Evolutionary conservation across 495 filamentous ascomycete genomes (phyloP).

Genomic region (Podospora fimiseda): DNA sequence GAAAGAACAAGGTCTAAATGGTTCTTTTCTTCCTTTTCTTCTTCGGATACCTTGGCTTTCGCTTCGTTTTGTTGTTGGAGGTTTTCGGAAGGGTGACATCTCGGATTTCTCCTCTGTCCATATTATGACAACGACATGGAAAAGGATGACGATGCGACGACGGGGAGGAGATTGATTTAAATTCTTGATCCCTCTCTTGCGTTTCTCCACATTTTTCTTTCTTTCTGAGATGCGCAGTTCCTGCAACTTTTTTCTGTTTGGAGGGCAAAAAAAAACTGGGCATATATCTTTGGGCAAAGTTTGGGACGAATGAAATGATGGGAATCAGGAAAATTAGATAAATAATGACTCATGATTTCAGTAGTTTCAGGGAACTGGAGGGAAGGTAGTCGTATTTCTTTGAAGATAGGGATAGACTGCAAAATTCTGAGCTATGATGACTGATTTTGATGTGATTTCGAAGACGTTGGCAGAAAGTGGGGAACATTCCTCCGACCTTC

Average conservation of each 20-base stretch:
- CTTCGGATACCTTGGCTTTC: neutral
- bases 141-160: neutral
- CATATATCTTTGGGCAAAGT: neutral
- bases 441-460: too few species aligned
- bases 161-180: neutral
- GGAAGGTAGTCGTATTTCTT: neutral
- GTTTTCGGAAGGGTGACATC: neutral
- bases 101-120: neutral
- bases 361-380: neutral
- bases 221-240: too few species aligned
- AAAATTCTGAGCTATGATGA: neutral
- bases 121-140: neutral
- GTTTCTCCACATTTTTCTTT: neutral
- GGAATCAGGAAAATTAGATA: too few species aligned
- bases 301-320: neutral
- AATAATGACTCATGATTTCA: too few species aligned
- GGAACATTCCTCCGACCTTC: too few species aligned
- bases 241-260: neutral
- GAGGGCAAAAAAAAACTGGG: neutral
- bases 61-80: neutral
- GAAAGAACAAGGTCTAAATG: conserved; percentile 46
- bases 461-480: too few species aligned
- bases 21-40: conserved; percentile 10
- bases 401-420: neutral
- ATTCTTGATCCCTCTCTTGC: neutral